phyloP scores from a whole-genome alignment of 75 land plant species.

The Pinus taeda region DNA sequence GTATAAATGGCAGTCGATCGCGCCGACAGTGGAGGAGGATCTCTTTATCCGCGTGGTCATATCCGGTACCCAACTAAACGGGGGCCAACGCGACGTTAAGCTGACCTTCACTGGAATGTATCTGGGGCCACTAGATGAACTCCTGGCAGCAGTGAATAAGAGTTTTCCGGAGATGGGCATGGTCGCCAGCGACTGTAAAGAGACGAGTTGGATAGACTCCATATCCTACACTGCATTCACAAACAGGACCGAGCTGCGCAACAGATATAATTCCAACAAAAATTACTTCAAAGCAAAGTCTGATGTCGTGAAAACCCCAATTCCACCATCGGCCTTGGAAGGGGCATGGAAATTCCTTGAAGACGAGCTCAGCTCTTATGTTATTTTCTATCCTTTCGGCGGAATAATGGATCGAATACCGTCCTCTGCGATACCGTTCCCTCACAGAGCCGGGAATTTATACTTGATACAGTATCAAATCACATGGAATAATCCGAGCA shows the following conservation, averaged over 20 bases:
- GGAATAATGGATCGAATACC: conserved; percentile 11
- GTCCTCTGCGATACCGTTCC: conserved; percentile 15
- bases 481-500: conserved; percentile 11
- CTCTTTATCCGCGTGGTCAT: background rate
- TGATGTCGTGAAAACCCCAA: conserved; percentile 15
- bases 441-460: conserved; percentile 24
- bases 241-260: background rate
- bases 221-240: background rate
- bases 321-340: conserved; percentile 3
- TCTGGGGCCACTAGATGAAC: conserved; percentile 18
- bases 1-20: background rate
- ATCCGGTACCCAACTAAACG: background rate
- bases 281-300: conserved; percentile 20
- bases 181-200: conserved; percentile 9
- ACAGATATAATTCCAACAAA: background rate
- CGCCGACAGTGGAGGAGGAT: background rate
- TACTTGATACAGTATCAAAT: conserved; percentile 24
- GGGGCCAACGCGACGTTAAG: background rate
- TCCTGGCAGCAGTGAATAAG: conserved; percentile 10
- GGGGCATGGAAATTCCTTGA: background rate
- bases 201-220: conserved; percentile 22
- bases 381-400: conserved; percentile 18
- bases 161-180: conserved; percentile 24
- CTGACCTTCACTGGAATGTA: conserved; percentile 21
- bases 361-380: conserved; percentile 15